Evolutionary conservation across 257 asterid species (phyloP).

Genomic region (Gynochthodes officinalis): DNA sequence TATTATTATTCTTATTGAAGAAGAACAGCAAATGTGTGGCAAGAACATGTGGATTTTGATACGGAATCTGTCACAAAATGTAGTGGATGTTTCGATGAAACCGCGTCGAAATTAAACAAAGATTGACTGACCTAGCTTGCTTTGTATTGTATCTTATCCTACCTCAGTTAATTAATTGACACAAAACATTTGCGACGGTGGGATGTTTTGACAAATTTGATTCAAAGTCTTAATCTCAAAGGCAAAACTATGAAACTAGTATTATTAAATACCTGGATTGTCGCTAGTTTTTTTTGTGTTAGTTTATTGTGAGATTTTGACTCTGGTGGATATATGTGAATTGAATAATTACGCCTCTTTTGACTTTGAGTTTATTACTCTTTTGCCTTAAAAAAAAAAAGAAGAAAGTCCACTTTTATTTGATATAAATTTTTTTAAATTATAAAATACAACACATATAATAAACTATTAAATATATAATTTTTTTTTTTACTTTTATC

Average conservation of each 20-base stretch:
- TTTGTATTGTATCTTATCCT: no score
- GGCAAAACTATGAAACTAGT: not conserved
- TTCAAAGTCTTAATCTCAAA: no score
- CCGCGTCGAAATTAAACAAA: conserved; percentile 7
- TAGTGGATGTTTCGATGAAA: conserved; percentile 13
- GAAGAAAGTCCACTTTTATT: no score
- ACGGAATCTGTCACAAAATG: not conserved
- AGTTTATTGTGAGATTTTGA: conserved; percentile 13
- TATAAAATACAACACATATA: no score
- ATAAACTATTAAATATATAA: no score
- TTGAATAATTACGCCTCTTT: conserved; percentile 7
- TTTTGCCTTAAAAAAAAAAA: no score
- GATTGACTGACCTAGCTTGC: not conserved
- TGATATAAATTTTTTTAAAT: no score
- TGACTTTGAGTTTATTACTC: conserved; percentile 4
- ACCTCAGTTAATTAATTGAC: no score
- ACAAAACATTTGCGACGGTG: not conserved
- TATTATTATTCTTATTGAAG: not conserved
- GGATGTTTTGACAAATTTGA: conserved; percentile 15
- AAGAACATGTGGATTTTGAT: conserved; percentile 7
- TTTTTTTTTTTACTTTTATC: no score
- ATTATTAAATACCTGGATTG: conserved; percentile 3
- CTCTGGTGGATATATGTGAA: not conserved
- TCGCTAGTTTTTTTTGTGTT: conserved; percentile 2
- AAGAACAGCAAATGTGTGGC: not conserved